These are phyloP conservation scores for Williopsis jadinii DNA, from an alignment of 1,139 yeast species.

Conservation along the genomic window DNA sequence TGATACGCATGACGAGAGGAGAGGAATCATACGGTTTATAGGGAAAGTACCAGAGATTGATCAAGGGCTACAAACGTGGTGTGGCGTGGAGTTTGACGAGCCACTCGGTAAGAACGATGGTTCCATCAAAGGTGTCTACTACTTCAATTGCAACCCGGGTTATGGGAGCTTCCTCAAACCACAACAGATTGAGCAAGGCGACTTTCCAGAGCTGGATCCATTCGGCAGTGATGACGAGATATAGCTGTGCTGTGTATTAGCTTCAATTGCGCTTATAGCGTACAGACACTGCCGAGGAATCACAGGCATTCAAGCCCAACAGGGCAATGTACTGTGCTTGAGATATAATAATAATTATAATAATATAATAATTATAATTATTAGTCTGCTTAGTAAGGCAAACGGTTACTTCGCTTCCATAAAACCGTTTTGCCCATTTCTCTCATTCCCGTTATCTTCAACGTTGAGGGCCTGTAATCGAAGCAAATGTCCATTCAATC, in stretches of 20 bases:
- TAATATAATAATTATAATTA: no score
- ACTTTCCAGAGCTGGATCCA: slow-evolving; percentile 38
- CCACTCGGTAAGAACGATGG: slow-evolving; percentile 84
- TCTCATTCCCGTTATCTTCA: no score
- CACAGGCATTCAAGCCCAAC: no score
- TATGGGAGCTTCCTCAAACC: slow-evolving; percentile 65
- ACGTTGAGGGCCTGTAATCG: no score
- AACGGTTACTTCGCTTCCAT: no score
- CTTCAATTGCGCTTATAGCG: no score
- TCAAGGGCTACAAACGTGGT: slow-evolving; percentile 39
- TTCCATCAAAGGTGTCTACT: slow-evolving; percentile 51
- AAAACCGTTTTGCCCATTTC: no score
- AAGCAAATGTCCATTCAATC: neutral
- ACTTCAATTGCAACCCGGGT: slow-evolving; percentile 49
- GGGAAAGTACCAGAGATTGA: slow-evolving; percentile 57
- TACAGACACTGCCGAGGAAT: no score
- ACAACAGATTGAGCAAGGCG: slow-evolving; percentile 32
- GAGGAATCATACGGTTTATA: slow-evolving; percentile 61
- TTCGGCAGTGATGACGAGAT: slow-evolving; percentile 29
- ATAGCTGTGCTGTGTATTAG: slow-evolving; percentile 1
- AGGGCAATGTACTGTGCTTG: no score
- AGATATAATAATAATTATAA: no score
- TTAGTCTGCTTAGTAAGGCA: no score
- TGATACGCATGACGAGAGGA: slow-evolving; percentile 43
- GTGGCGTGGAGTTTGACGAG: slow-evolving; percentile 70